Conservation (phyloP, 768 basidiomycete species). For the Xerocomus spinulosus region DNA sequence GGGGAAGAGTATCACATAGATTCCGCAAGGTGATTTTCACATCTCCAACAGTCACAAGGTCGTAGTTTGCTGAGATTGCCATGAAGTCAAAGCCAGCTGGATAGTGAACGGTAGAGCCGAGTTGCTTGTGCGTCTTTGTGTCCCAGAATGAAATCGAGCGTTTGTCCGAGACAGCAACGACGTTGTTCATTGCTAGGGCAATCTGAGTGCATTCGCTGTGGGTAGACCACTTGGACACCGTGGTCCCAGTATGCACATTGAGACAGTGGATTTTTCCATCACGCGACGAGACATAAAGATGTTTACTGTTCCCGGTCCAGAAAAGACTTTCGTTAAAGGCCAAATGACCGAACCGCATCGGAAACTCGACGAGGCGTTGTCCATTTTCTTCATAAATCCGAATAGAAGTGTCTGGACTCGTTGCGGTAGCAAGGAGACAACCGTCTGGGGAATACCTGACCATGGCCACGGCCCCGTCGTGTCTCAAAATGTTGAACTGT, state of each 20-base stretch:
- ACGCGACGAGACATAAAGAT: neutral
- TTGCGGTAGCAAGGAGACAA: neutral
- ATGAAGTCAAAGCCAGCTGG: neutral
- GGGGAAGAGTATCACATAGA: neutral
- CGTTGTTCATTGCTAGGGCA: neutral
- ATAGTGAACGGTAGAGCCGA: neutral
- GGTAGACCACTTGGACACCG: neutral
- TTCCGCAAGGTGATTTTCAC: neutral
- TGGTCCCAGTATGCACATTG: neutral
- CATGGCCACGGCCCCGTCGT: no score
- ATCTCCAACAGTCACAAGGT: neutral
- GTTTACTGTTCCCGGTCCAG: neutral
- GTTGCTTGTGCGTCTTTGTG: neutral
- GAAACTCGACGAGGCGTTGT: neutral
- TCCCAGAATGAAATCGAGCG: conserved; percentile 11
- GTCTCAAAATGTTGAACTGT: conserved; percentile 1
- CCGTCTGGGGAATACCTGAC: neutral
- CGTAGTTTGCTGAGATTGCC: neutral
- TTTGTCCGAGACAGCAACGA: neutral
- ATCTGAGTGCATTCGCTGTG: no score
- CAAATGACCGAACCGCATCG: neutral
- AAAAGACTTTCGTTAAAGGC: no score
- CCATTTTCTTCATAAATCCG: neutral
- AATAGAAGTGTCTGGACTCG: neutral
- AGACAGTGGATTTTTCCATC: neutral